Conservation (phyloP, 202 grass and related monocot species). For the Carex arenaria region DNA sequence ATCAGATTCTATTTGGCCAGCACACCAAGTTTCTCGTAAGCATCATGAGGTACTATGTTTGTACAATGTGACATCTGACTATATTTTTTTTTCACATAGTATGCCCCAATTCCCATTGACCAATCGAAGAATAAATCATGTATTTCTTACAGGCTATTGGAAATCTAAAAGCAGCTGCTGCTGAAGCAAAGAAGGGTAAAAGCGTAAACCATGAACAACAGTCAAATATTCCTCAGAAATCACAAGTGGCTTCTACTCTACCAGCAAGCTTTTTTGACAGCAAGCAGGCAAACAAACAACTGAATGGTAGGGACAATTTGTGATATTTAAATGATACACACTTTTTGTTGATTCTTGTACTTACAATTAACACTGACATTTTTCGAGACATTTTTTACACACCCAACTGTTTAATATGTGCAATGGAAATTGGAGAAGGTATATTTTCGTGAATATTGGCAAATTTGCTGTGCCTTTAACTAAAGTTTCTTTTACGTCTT, state of each 20-base stretch:
- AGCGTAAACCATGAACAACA: conserved; percentile 38
- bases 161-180: conserved; percentile 47
- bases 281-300: conserved; percentile 51
- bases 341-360: background rate
- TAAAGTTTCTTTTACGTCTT: background rate
- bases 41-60: conserved; percentile 66
- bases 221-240: conserved; percentile 41
- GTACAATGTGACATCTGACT: background rate
- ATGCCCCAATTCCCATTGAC: background rate
- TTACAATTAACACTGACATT: background rate
- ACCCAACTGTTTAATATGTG: background rate
- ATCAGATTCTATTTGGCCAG: conserved; percentile 90
- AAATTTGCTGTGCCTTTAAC: background rate
- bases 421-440: background rate
- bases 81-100: background rate
- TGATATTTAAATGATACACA: background rate
- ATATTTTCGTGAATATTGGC: background rate
- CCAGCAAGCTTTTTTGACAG: conserved; percentile 81
- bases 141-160: conserved; percentile 55
- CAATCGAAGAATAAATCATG: background rate
- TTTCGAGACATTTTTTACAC: background rate
- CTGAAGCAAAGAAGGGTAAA: conserved; percentile 41
- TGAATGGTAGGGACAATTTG: conserved; percentile 40
- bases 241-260: conserved; percentile 46
- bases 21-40: conserved; percentile 86